Conservation (phyloP, 495 filamentous ascomycete genomes). For the Alectoria sarmentosa region DNA sequence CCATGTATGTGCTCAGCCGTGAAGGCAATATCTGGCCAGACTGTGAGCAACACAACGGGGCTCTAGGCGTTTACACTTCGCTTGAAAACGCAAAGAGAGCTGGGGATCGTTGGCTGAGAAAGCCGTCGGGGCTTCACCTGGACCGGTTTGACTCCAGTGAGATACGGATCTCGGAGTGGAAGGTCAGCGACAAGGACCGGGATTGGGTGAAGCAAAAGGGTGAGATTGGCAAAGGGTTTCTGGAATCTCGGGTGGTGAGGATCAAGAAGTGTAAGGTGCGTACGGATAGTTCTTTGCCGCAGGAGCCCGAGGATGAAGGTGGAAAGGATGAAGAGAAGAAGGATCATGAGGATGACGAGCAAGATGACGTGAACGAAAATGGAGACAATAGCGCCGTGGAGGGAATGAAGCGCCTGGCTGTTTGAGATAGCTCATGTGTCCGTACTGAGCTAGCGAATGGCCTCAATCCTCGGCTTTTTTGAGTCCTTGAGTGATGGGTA, state of each 20-base stretch:
- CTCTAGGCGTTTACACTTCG: not conserved
- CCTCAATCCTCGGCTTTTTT: no score
- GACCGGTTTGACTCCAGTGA: not conserved
- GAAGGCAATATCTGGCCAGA: not conserved
- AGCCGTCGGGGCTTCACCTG: not conserved
- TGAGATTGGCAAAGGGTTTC: not conserved
- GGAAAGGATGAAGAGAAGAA: not conserved
- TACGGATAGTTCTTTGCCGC: not conserved
- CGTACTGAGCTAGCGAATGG: not conserved
- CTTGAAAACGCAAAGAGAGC: not conserved
- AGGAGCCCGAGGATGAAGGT: not conserved
- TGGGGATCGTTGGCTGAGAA: not conserved
- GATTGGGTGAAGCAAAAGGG: not conserved
- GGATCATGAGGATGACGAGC: not conserved
- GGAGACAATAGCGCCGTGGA: not conserved
- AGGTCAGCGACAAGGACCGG: conserved; percentile 15
- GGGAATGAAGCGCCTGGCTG: not conserved
- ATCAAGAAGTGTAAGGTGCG: not conserved
- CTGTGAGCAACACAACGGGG: not conserved
- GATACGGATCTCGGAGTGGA: not conserved
- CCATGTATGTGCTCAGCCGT: not conserved
- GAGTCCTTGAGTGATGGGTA: no score
- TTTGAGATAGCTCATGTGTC: not conserved
- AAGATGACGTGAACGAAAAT: not conserved
- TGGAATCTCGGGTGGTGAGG: not conserved